phyloP scores from a whole-genome alignment of 2,329 filamentous ascomycete genomes.

The Diaporthe caulivora region DNA sequence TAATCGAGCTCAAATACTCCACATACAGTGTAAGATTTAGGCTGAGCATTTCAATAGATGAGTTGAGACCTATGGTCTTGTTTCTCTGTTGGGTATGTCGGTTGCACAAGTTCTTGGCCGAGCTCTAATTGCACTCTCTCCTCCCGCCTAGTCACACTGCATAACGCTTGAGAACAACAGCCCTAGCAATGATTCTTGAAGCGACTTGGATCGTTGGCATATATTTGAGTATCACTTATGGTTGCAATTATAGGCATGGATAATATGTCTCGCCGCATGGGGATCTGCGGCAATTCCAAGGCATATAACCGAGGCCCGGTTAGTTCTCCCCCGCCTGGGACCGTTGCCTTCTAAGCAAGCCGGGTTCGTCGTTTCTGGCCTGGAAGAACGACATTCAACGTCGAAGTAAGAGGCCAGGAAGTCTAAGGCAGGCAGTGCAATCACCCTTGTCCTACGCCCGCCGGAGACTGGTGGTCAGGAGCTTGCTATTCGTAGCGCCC shows the following conservation, averaged over 20 bases:
- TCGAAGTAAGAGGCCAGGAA: not conserved
- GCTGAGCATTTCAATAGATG: too few species aligned
- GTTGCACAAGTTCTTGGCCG: not conserved
- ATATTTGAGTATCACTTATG: not conserved
- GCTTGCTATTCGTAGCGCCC: not conserved
- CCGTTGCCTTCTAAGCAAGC: not conserved
- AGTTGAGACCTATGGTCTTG: not conserved
- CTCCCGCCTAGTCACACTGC: not conserved
- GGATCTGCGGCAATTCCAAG: not conserved
- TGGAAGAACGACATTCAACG: not conserved
- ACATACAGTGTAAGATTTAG: too few species aligned
- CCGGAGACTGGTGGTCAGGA: not conserved
- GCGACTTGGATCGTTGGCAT: accelerated
- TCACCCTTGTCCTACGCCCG: not conserved
- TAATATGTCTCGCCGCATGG: not conserved
- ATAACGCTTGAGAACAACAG: not conserved
- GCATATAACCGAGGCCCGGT: constrained; percentile 23
- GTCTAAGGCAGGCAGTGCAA: too few species aligned
- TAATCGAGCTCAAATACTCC: too few species aligned
- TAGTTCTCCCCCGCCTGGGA: not conserved
- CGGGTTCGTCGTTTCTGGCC: not conserved
- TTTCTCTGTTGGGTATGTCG: not conserved
- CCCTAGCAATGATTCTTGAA: too few species aligned
- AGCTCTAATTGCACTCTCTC: not conserved
- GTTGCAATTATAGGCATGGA: not conserved